Conservation (phyloP, 1,139 yeast species). For the Kodamaea sp. region DNA sequence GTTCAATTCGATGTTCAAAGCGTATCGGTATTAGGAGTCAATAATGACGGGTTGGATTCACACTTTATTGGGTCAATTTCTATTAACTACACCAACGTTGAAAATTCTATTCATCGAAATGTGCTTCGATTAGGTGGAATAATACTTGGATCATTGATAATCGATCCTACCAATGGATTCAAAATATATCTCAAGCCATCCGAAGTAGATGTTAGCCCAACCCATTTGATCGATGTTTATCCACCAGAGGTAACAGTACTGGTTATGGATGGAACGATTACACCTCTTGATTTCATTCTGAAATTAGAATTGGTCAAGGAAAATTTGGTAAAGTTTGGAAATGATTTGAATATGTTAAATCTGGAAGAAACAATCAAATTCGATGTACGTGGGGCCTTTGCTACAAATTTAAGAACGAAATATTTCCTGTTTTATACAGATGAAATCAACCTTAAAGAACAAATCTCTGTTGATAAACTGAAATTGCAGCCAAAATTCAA, state of each 20-base stretch:
- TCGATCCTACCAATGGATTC: constrained; percentile 23
- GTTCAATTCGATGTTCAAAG: constrained; percentile 19
- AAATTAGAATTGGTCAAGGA: constrained; percentile 20
- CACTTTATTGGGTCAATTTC: constrained; percentile 24
- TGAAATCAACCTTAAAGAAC: constrained; percentile 18
- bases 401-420: constrained; percentile 16
- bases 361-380: constrained; percentile 11
- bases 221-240: constrained; percentile 23
- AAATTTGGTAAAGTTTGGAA: constrained; percentile 19
- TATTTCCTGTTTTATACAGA: constrained; percentile 15
- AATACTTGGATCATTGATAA: constrained; percentile 22
- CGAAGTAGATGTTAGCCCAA: constrained; percentile 14
- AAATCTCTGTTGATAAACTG: constrained; percentile 13
- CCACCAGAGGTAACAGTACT: constrained; percentile 26
- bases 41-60: constrained; percentile 22
- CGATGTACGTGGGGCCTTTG: constrained; percentile 19
- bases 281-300: constrained; percentile 26
- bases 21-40: constrained; percentile 19
- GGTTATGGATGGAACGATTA: constrained; percentile 19
- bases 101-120: constrained; percentile 19
- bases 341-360: constrained; percentile 10
- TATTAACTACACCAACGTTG: constrained; percentile 24
- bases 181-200: constrained; percentile 21
- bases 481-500: constrained; percentile 5
- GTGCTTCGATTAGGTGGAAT: constrained; percentile 20